Conservation (phyloP, 2,329 filamentous ascomycete genomes). For the Penicillium verrucosum region DNA sequence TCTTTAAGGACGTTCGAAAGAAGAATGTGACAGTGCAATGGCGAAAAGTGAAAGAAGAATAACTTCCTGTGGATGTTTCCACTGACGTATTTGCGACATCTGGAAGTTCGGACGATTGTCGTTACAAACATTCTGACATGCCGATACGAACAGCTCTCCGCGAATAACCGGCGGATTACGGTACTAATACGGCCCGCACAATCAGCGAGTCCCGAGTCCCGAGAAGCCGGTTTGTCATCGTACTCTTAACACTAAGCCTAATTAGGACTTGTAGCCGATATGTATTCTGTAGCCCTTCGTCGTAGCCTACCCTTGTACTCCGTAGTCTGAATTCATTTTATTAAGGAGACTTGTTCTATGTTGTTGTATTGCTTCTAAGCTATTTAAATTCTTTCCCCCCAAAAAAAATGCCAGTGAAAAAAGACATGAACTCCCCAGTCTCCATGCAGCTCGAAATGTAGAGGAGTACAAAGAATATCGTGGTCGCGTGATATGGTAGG, state of each 20-base stretch:
- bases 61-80: constrained; percentile 7
- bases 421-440: constrained; percentile 8
- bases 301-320: too few species aligned
- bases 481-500: constrained; percentile 15
- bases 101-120: neutral
- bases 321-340: neutral
- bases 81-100: constrained; percentile 9
- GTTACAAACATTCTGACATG: constrained; percentile 26
- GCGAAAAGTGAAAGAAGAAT: constrained; percentile 2
- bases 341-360: constrained; percentile 4
- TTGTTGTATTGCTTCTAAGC: constrained; percentile 6
- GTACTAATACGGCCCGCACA: constrained; percentile 18
- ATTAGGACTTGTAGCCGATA: neutral
- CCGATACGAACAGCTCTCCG: constrained; percentile 31
- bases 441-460: constrained; percentile 21
- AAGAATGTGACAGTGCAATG: constrained; percentile 1
- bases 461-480: constrained; percentile 18
- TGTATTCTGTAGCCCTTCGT: too few species aligned
- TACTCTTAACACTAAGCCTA: neutral
- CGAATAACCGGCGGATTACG: constrained; percentile 15
- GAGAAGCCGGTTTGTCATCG: constrained; percentile 23
- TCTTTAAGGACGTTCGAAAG: neutral
- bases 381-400: neutral
- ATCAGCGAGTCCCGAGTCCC: constrained; percentile 22
- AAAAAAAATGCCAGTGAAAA: neutral